These are phyloP conservation scores for Fraxinus latifolia DNA, from an alignment of 305 asterid species.

Conservation along the genomic window DNA sequence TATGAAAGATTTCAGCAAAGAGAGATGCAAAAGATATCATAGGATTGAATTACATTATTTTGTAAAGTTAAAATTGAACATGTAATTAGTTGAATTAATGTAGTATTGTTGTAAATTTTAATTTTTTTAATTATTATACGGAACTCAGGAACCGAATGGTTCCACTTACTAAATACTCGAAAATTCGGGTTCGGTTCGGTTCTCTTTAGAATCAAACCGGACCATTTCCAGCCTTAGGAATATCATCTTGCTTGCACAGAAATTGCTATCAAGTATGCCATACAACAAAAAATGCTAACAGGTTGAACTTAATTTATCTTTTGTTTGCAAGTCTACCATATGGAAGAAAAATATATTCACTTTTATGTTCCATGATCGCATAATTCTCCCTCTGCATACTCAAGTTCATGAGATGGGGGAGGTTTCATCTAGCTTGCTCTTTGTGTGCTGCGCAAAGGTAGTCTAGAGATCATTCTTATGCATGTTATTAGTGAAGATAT, in stretches of 20 bases:
- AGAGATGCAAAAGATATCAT: too few species aligned
- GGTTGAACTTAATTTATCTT: not conserved
- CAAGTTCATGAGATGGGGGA: not conserved
- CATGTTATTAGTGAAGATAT: not conserved
- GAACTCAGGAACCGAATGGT: too few species aligned
- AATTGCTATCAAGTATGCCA: not conserved
- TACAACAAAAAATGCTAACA: not conserved
- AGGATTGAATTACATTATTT: too few species aligned
- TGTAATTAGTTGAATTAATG: too few species aligned
- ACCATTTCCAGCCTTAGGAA: not conserved
- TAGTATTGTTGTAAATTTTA: too few species aligned
- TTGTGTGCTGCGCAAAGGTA: not conserved
- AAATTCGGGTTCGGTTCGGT: too few species aligned
- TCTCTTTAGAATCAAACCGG: too few species aligned
- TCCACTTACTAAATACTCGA: too few species aligned
- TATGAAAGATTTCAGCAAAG: too few species aligned
- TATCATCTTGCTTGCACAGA: not conserved
- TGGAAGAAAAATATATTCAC: not conserved
- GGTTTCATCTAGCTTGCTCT: not conserved
- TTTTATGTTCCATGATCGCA: not conserved
- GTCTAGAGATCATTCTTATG: not conserved
- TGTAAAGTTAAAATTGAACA: too few species aligned
- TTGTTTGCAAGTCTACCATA: not conserved
- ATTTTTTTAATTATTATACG: too few species aligned
- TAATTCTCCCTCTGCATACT: not conserved